phyloP scores from a whole-genome alignment of 1,284 basidiomycete genomes.

The Ustilago nuda region DNA sequence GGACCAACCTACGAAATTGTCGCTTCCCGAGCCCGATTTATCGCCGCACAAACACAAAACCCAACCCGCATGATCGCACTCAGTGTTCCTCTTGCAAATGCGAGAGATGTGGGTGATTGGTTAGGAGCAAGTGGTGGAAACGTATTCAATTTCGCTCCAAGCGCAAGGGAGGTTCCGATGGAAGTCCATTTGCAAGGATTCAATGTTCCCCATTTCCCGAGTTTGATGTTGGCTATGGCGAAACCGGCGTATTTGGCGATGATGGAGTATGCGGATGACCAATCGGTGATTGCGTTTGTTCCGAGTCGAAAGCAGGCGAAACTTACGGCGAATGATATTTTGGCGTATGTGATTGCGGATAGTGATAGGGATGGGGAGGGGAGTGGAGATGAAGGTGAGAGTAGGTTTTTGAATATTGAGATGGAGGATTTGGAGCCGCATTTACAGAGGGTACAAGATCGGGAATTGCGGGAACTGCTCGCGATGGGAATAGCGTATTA shows the following conservation, averaged over 20 bases:
- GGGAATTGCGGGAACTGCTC: conserved; percentile 82
- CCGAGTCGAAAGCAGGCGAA: conserved; percentile 93
- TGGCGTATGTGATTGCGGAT: conserved; percentile 89
- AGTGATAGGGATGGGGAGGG: conserved; percentile 70
- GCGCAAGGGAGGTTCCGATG: conserved; percentile 92
- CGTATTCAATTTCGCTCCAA: conserved; percentile 97
- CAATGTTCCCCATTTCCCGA: conserved; percentile 95
- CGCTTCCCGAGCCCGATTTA: conserved; percentile 92
- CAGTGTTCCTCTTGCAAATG: conserved; percentile 94
- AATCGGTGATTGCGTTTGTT: conserved; percentile 92
- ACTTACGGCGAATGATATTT: conserved; percentile 89
- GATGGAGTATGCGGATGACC: conserved; percentile 84
- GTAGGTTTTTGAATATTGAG: conserved; percentile 91
- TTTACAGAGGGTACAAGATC: conserved; percentile 84
- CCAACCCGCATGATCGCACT: conserved; percentile 93
- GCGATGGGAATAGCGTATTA: conserved; percentile 94
- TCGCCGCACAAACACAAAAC: conserved; percentile 91
- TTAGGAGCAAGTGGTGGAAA: conserved; percentile 88
- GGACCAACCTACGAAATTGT: conserved; percentile 97
- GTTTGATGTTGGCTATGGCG: conserved; percentile 98
- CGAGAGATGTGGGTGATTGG: conserved; percentile 96
- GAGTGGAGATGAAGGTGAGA: conserved; percentile 72
- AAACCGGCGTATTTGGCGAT: conserved; percentile 97
- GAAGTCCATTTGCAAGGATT: conserved; percentile 97
- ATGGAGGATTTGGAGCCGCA: conserved; percentile 85